Percentiles rank a stretch among this genome's conserved stretches.
These are phyloP conservation scores for Trichomonas tenax DNA, from an alignment of 208 protist genomes.

Conservation along the genomic window DNA sequence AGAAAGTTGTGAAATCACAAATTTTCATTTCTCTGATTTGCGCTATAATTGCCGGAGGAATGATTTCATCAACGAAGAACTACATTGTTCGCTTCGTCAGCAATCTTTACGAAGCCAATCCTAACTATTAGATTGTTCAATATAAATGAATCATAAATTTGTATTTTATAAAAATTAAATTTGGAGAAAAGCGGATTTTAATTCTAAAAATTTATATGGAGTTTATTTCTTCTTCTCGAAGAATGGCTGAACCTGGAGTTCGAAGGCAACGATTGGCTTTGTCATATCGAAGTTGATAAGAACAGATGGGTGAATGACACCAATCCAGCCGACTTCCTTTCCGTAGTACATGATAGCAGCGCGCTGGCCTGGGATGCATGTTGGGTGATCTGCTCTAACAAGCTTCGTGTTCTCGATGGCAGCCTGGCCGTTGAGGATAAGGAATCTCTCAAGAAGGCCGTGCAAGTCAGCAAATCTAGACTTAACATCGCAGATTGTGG, in stretches of 20 bases:
- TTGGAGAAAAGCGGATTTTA: no score
- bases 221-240: background rate
- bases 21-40: background rate
- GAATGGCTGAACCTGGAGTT: slow-evolving; percentile 22
- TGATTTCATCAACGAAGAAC: background rate
- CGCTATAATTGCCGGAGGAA: background rate
- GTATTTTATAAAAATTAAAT: no score
- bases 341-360: background rate
- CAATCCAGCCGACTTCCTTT: slow-evolving; percentile 16
- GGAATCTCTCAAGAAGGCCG: slow-evolving; percentile 17
- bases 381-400: background rate
- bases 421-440: background rate
- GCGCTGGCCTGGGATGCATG: background rate
- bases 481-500: background rate
- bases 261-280: slow-evolving; percentile 26
- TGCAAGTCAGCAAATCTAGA: slow-evolving; percentile 23
- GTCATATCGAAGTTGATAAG: slow-evolving; percentile 30
- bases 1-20: background rate
- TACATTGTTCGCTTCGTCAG: no score
- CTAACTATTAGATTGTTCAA: no score
- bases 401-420: background rate
- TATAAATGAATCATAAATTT: no score
- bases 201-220: no score
- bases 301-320: slow-evolving; percentile 32
- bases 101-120: no score